Conservation (phyloP, 257 asterid species). For the Primulina eburnea region DNA sequence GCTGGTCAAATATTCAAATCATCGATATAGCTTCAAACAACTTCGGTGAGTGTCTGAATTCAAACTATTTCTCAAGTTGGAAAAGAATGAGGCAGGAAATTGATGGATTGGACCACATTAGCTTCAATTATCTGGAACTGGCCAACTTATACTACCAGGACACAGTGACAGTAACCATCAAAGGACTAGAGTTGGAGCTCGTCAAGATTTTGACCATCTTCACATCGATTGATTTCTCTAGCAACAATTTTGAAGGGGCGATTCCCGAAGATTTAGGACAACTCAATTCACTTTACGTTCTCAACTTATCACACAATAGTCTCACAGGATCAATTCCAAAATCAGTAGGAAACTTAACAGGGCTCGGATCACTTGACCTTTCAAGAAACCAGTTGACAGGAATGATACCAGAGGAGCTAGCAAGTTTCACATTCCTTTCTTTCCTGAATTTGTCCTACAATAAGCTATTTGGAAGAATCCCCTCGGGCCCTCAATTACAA, state of each 20-base stretch:
- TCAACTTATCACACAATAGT: slow-evolving; percentile 40
- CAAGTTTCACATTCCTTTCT: slow-evolving; percentile 43
- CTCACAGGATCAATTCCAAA: no score
- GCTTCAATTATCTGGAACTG: slow-evolving; percentile 23
- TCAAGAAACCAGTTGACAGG: slow-evolving; percentile 20
- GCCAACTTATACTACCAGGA: slow-evolving; percentile 45
- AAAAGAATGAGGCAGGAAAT: slow-evolving; percentile 35
- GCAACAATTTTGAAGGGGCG: slow-evolving; percentile 42
- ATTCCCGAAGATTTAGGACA: slow-evolving; percentile 47
- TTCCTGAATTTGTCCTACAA: slow-evolving; percentile 43
- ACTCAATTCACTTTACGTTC: slow-evolving; percentile 47
- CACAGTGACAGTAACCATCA: slow-evolving; percentile 47
- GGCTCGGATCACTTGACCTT: no score
- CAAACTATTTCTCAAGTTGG: slow-evolving; percentile 36
- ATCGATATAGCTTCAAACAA: slow-evolving; percentile 53
- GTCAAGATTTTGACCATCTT: slow-evolving; percentile 53
- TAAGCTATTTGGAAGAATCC: slow-evolving; percentile 39
- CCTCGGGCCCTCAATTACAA: slow-evolving; percentile 28
- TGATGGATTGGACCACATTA: slow-evolving; percentile 29
- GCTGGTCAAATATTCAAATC: slow-evolving; percentile 66
- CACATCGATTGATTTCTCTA: slow-evolving; percentile 30
- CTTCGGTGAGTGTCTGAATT: slow-evolving; percentile 44
- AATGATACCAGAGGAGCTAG: slow-evolving; percentile 37
- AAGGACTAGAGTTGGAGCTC: slow-evolving; percentile 58
- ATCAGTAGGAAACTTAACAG: no score